These are phyloP conservation scores for Aspergillus sp. DNA, from an alignment of 2,329 filamentous ascomycete species.

Conservation along the genomic window DNA sequence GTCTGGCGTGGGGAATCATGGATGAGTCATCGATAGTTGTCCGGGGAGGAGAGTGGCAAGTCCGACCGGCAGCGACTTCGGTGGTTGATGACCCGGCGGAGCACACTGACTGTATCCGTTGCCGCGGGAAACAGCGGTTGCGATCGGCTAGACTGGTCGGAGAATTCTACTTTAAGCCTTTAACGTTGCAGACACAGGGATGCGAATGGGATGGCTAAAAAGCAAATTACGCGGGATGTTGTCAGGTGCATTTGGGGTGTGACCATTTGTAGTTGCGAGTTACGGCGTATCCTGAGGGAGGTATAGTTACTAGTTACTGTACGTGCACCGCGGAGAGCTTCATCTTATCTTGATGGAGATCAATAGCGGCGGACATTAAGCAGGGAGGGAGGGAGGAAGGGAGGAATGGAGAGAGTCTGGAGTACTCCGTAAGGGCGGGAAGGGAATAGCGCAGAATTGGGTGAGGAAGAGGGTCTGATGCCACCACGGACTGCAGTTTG, in stretches of 20 bases:
- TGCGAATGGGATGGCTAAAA: background rate
- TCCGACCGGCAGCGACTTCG: conserved; percentile 15
- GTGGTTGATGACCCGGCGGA: conserved; percentile 13
- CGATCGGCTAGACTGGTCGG: conserved; percentile 2
- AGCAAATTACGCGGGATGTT: background rate
- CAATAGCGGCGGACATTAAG: too few relatives aligned
- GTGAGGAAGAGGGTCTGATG: background rate
- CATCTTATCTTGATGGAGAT: too few relatives aligned
- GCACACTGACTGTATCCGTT: conserved; percentile 5
- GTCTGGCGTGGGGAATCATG: background rate
- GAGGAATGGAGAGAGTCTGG: background rate
- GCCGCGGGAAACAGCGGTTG: conserved; percentile 21
- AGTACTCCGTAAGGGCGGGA: background rate
- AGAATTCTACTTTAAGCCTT: background rate
- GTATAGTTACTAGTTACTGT: too few relatives aligned
- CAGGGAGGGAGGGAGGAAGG: background rate
- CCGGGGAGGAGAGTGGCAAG: conserved; percentile 1
- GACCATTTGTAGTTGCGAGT: background rate
- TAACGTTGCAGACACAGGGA: background rate
- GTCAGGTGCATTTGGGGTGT: background rate
- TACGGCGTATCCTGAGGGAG: too few relatives aligned
- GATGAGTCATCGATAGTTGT: background rate
- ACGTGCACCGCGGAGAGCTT: too few relatives aligned
- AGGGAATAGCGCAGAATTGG: background rate
- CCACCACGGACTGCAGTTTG: background rate